Evolutionary conservation across 805 yeast species (phyloP).

Genomic region (Yamadazyma kitorensis): DNA sequence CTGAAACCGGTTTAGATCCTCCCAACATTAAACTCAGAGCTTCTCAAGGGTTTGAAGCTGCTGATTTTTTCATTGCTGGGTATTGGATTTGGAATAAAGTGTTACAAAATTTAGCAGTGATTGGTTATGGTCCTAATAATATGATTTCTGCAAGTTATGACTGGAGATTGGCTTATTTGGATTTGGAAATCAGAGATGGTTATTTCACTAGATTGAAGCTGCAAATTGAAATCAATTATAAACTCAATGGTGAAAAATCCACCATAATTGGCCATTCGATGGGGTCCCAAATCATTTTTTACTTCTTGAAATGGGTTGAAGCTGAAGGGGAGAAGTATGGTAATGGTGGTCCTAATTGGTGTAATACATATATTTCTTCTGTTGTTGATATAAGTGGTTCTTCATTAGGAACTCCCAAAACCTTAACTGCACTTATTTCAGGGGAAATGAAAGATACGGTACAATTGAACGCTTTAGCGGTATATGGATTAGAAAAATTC

Average conservation of each 20-base stretch:
- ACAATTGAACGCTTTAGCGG: constrained; percentile 87
- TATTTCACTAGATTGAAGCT: constrained; percentile 76
- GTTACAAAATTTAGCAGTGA: constrained; percentile 88
- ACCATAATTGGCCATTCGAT: constrained; percentile 90
- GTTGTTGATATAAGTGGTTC: constrained; percentile 88
- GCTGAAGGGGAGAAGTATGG: constrained; percentile 80
- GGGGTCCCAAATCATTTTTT: constrained; percentile 90
- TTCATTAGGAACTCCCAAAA: constrained; percentile 91
- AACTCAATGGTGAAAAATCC: constrained; percentile 58
- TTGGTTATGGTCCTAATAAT: constrained; percentile 89
- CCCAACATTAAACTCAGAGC: constrained; percentile 77
- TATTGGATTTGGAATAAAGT: constrained; percentile 99
- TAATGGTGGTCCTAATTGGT: constrained; percentile 90
- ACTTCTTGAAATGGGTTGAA: constrained; percentile 95
- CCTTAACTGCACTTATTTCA: constrained; percentile 85
- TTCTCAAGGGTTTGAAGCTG: constrained; percentile 94
- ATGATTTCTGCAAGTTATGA: constrained; percentile 93
- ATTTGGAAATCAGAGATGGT: constrained; percentile 81
- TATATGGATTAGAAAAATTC: constrained; percentile 91
- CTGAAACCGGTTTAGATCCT: constrained; percentile 91
- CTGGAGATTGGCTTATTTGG: constrained; percentile 91
- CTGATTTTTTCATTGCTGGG: constrained; percentile 95
- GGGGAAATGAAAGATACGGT: constrained; percentile 99
- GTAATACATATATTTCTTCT: constrained; percentile 77
- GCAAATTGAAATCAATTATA: constrained; percentile 62